A percentile compares a stretch with the other conserved stretches of the same genome.
Conservation (phyloP, 1,284 basidiomycete species). For the Porogramme epimiltina region DNA sequence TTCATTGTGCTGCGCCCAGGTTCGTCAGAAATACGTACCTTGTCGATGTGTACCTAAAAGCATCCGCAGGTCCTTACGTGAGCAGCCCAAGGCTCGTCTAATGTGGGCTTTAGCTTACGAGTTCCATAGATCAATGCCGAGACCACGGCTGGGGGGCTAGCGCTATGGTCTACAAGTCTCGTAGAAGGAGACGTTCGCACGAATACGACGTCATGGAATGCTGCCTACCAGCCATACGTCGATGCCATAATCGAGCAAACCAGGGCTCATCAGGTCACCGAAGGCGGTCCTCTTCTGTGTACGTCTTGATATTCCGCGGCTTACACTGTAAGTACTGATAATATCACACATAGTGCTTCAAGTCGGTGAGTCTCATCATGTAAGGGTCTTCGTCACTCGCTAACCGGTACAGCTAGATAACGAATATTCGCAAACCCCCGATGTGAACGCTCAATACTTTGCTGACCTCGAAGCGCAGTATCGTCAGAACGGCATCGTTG, state of each 20-base stretch:
- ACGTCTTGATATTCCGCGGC: constrained; percentile 21
- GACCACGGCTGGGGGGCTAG: constrained; percentile 78
- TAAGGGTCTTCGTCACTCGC: constrained; percentile 6
- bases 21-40: constrained; percentile 4
- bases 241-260: constrained; percentile 62
- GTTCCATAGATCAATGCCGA: constrained; percentile 76
- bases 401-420: constrained; percentile 59
- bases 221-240: constrained; percentile 73
- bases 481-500: constrained; percentile 56
- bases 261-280: constrained; percentile 64
- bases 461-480: constrained; percentile 61
- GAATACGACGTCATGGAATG: constrained; percentile 66
- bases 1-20: constrained; percentile 49
- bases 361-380: constrained; percentile 46
- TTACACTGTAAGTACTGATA: not conserved
- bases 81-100: not conserved
- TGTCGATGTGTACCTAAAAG: not conserved
- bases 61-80: constrained; percentile 25
- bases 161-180: constrained; percentile 76
- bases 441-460: constrained; percentile 64
- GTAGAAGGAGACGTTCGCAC: constrained; percentile 69
- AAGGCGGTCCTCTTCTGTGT: constrained; percentile 78
- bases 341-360: constrained; percentile 53
- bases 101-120: constrained; percentile 17
- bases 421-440: constrained; percentile 62